Evolutionary conservation across 768 basidiomycete species (phyloP).

Genomic region (Lactarius hatsudake): DNA sequence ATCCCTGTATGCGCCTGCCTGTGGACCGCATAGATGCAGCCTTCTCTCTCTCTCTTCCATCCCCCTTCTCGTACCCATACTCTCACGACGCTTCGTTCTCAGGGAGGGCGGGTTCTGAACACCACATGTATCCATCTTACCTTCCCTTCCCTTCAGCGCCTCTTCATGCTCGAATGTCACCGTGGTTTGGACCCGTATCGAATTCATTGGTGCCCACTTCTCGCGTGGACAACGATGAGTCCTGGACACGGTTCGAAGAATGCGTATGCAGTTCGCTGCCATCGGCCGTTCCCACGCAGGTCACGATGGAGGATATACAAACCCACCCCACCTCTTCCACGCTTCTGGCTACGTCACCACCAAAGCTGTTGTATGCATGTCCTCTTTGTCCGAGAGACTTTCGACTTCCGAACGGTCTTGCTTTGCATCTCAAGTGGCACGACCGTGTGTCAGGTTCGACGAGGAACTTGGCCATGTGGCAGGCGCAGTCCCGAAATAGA

Average conservation of each 20-base stretch:
- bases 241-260: conserved; percentile 2
- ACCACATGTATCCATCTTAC: conserved; percentile 3
- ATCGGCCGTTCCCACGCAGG: not conserved
- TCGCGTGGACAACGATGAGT: not conserved
- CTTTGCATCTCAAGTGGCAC: conserved; percentile 28
- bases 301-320: not conserved
- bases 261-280: not conserved
- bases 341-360: not conserved
- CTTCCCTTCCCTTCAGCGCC: not conserved
- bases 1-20: conserved; percentile 1
- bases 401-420: conserved; percentile 26
- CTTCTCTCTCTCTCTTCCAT: not conserved
- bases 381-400: conserved; percentile 24
- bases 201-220: not conserved
- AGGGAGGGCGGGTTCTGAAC: not conserved
- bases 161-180: not conserved
- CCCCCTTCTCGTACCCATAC: conserved; percentile 2
- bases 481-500: not conserved
- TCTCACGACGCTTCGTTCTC: not conserved
- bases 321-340: not conserved
- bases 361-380: conserved; percentile 18
- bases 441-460: conserved; percentile 13
- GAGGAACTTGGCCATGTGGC: not conserved
- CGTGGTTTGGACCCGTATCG: not conserved
- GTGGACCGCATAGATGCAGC: not conserved